These are phyloP conservation scores for Rhynchosporium secalis DNA, from an alignment of 2,329 filamentous ascomycete genomes.

Conservation along the genomic window DNA sequence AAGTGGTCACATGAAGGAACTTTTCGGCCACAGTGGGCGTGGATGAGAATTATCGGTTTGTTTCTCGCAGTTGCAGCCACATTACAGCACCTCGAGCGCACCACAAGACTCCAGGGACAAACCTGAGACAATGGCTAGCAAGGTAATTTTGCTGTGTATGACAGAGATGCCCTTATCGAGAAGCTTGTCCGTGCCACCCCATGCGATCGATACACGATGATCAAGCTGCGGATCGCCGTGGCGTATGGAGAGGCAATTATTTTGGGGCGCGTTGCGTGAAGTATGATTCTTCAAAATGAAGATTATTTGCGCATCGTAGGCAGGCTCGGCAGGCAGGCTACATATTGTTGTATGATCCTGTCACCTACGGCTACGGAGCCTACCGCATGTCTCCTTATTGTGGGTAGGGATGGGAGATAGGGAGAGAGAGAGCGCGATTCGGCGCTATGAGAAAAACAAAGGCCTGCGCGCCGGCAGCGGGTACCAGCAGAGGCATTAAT, in stretches of 20 bases:
- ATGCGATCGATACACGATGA: constrained; percentile 25
- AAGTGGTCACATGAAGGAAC: constrained; percentile 30
- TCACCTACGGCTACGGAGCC: not conserved
- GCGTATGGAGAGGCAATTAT: not conserved
- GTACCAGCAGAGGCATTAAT: constrained; percentile 11
- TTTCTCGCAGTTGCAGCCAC: constrained; percentile 24
- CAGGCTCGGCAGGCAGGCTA: not conserved
- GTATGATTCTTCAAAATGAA: not conserved
- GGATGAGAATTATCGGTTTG: constrained; percentile 28
- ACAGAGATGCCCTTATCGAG: constrained; percentile 28
- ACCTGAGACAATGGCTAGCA: constrained; percentile 28
- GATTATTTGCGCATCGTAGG: not conserved
- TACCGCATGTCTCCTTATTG: not conserved
- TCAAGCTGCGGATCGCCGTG: constrained; percentile 7
- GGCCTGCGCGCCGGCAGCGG: constrained; percentile 20
- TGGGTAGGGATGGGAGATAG: not conserved
- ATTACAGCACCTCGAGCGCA: not conserved
- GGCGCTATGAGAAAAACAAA: constrained; percentile 19
- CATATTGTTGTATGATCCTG: not conserved
- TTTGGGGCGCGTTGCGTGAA: not conserved
- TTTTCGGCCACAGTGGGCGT: constrained; percentile 22
- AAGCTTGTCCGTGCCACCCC: constrained; percentile 24
- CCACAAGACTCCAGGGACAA: not conserved
- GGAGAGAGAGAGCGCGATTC: not conserved
- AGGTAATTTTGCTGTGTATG: constrained; percentile 26